Percentiles rank a stretch among this genome's conserved stretches.
Conservation (phyloP, 1,284 basidiomycete genomes). For the Tylopilus orsonianus region DNA sequence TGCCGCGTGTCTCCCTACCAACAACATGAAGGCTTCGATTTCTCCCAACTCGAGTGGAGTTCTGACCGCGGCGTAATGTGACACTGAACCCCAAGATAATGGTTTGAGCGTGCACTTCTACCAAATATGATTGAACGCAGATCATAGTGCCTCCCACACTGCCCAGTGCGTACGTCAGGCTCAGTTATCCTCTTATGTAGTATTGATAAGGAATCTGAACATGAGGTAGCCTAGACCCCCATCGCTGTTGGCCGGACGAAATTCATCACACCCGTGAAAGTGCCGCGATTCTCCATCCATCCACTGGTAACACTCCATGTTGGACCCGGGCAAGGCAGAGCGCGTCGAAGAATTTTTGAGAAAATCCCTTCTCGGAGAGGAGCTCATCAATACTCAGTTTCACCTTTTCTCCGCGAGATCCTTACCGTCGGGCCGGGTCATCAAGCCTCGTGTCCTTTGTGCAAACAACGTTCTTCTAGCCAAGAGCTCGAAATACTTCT, state of each 20-base stretch:
- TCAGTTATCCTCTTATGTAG: neutral
- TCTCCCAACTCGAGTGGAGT: no score
- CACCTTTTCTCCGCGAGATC: slow-evolving; percentile 29
- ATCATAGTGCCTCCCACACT: neutral
- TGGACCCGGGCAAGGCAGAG: slow-evolving; percentile 2
- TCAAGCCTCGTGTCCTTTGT: slow-evolving; percentile 22
- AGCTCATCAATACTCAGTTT: slow-evolving; percentile 32
- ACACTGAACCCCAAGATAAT: no score
- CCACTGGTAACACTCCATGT: neutral
- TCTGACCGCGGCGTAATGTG: neutral
- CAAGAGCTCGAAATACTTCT: slow-evolving; percentile 26
- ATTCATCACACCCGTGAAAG: neutral
- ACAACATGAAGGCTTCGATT: no score
- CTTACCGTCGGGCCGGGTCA: slow-evolving; percentile 1
- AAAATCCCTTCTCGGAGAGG: slow-evolving; percentile 27
- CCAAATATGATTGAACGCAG: neutral
- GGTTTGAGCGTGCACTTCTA: no score
- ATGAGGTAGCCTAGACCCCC: neutral
- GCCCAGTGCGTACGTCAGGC: neutral
- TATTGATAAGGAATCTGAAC: neutral
- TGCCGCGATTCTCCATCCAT: neutral
- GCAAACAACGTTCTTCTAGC: slow-evolving; percentile 24
- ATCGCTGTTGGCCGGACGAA: no score
- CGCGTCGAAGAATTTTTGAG: slow-evolving; percentile 22
- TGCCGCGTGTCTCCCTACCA: no score